A percentile compares a stretch with the other conserved stretches of the same genome.
Evolutionary conservation across 768 basidiomycete genomes (phyloP).

Genomic region (Neoboletus magnificus): DNA sequence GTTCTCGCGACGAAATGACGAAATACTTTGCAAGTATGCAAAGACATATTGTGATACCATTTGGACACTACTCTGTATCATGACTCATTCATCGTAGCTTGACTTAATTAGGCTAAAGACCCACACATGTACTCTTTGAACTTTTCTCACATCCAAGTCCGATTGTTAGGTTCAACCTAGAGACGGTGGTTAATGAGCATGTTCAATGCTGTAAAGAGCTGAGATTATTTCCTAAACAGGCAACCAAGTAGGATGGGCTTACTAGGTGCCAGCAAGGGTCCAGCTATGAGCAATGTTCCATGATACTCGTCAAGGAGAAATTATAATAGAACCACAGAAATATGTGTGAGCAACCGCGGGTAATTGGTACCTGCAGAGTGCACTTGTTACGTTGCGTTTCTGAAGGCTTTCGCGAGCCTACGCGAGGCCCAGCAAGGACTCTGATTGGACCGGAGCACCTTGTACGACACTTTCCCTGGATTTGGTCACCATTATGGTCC

Average conservation of each 20-base stretch:
- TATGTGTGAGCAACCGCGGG: too few species aligned
- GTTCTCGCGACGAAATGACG: constrained; percentile 46
- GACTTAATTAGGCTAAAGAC: neutral
- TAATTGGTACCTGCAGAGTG: too few species aligned
- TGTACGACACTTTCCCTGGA: too few species aligned
- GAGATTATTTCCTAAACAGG: neutral
- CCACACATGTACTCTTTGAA: neutral
- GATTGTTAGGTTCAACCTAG: neutral
- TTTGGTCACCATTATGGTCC: too few species aligned
- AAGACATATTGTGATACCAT: too few species aligned
- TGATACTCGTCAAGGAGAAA: neutral
- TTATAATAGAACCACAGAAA: too few species aligned
- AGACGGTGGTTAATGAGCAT: neutral
- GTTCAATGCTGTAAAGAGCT: too few species aligned
- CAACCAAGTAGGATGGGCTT: neutral
- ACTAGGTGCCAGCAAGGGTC: too few species aligned
- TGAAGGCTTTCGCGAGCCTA: too few species aligned
- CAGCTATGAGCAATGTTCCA: neutral
- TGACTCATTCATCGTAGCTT: neutral
- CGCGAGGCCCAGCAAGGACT: too few species aligned
- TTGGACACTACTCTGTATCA: neutral
- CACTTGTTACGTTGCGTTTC: too few species aligned
- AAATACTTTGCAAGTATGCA: neutral
- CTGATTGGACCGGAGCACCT: too few species aligned
- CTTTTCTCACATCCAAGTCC: neutral